A percentile compares a stretch with the other conserved stretches of the same genome.
Conservation (phyloP, 2,329 filamentous ascomycete species). For the Colletotrichum abscissum region DNA sequence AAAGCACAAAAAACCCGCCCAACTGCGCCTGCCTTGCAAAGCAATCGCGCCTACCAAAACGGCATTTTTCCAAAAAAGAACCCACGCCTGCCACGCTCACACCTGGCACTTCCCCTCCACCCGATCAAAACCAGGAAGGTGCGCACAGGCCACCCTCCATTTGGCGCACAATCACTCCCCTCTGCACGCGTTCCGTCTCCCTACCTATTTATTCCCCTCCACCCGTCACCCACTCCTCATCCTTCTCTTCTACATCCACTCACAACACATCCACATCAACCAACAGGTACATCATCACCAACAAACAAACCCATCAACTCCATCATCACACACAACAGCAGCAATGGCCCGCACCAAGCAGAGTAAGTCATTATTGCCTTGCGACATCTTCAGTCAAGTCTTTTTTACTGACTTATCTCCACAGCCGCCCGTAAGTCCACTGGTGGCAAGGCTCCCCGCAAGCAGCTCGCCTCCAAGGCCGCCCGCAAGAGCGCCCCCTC, state of each 20-base stretch:
- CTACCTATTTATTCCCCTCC: constrained; percentile 43
- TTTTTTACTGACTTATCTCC: not conserved
- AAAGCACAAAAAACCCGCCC: constrained; percentile 22
- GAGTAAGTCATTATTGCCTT: constrained; percentile 44
- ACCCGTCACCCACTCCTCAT: constrained; percentile 38
- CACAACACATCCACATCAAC: constrained; percentile 49
- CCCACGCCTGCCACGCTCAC: not conserved
- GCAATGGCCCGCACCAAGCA: constrained; percentile 75
- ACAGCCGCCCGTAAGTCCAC: constrained; percentile 76
- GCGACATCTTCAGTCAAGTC: too few relatives aligned
- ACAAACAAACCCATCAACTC: constrained; percentile 44
- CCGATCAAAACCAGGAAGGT: not conserved
- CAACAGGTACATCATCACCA: constrained; percentile 43
- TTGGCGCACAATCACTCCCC: constrained; percentile 40
- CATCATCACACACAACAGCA: constrained; percentile 45
- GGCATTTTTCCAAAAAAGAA: constrained; percentile 18
- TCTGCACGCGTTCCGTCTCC: constrained; percentile 45
- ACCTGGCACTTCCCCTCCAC: not conserved
- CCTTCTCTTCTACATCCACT: constrained; percentile 51
- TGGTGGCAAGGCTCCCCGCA: constrained; percentile 83
- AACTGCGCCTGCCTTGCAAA: constrained; percentile 10
- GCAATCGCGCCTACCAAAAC: constrained; percentile 29
- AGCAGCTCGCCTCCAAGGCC: constrained; percentile 99
- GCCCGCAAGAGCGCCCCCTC: constrained; percentile 98
- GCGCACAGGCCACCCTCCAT: constrained; percentile 33